Percentiles rank a stretch among this genome's conserved stretches.
Evolutionary conservation across 805 yeast species (phyloP).

Genomic region (Saccharomycopsis synnaedendra): DNA sequence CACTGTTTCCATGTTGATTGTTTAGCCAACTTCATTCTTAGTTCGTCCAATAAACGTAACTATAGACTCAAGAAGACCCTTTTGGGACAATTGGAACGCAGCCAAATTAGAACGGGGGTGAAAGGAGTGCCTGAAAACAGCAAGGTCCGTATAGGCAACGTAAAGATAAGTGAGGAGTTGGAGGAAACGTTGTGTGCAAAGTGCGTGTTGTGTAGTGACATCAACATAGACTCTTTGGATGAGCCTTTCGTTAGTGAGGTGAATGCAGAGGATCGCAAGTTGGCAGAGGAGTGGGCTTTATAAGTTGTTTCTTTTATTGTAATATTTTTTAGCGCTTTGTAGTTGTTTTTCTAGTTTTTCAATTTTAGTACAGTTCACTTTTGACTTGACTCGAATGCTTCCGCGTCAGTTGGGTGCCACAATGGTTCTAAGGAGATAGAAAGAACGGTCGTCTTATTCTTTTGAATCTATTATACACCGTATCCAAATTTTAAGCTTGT

Average conservation of each 20-base stretch:
- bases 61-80: slow-evolving; percentile 50
- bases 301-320: background rate
- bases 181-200: slow-evolving; percentile 49
- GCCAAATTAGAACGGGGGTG: slow-evolving; percentile 7
- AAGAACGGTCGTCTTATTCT: too few relatives aligned
- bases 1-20: slow-evolving; percentile 90
- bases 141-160: slow-evolving; percentile 20
- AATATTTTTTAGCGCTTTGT: background rate
- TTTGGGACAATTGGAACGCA: slow-evolving; percentile 31
- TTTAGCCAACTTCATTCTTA: slow-evolving; percentile 46
- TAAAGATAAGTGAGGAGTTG: slow-evolving; percentile 30
- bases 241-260: slow-evolving; percentile 31
- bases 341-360: background rate
- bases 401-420: too few relatives aligned
- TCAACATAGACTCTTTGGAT: slow-evolving; percentile 60
- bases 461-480: too few relatives aligned
- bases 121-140: slow-evolving; percentile 13
- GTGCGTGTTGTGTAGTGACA: slow-evolving; percentile 70
- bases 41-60: slow-evolving; percentile 54
- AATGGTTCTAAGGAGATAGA: too few relatives aligned
- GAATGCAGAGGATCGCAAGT: slow-evolving; percentile 3
- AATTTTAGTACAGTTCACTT: background rate
- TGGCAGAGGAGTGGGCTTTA: slow-evolving; percentile 14
- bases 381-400: too few relatives aligned
- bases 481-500: too few relatives aligned